A percentile compares a stretch with the other conserved stretches of the same genome.
Conservation (phyloP, 2,329 filamentous ascomycete genomes). For the Cladophialophora exuberans region DNA sequence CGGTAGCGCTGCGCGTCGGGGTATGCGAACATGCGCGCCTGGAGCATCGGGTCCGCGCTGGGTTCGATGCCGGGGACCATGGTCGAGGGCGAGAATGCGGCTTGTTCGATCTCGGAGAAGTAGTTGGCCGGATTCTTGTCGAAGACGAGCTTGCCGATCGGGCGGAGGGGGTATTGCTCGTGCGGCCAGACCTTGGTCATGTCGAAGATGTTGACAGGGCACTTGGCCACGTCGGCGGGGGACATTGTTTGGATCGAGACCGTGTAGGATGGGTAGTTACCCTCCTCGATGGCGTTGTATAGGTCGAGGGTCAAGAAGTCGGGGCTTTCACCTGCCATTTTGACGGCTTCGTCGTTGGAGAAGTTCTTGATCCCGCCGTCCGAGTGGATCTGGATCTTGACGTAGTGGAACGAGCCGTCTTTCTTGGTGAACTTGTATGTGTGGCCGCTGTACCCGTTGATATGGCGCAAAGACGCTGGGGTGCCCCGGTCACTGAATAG, state of each 20-base stretch:
- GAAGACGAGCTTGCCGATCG: conserved; percentile 65
- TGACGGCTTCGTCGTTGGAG: conserved; percentile 59
- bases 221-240: conserved; percentile 64
- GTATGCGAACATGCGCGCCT: conserved; percentile 64
- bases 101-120: conserved; percentile 68
- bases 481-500: conserved; percentile 70
- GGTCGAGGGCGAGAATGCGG: conserved; percentile 67
- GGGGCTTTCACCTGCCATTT: conserved; percentile 60
- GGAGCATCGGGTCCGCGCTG: conserved; percentile 66
- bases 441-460: conserved; percentile 70
- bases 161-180: conserved; percentile 62
- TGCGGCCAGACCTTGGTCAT: conserved; percentile 72
- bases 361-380: conserved; percentile 66
- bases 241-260: conserved; percentile 66
- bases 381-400: conserved; percentile 67
- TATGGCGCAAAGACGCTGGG: conserved; percentile 66
- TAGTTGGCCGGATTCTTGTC: conserved; percentile 70
- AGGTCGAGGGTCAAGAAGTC: conserved; percentile 68
- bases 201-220: conserved; percentile 68
- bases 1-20: conserved; percentile 55
- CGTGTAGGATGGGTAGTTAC: conserved; percentile 66
- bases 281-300: conserved; percentile 64
- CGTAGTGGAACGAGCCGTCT: conserved; percentile 68
- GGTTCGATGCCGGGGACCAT: conserved; percentile 67
- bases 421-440: conserved; percentile 69